Conservation (phyloP, 352 stramenopile species). For the Globisporangium nagaii region DNA sequence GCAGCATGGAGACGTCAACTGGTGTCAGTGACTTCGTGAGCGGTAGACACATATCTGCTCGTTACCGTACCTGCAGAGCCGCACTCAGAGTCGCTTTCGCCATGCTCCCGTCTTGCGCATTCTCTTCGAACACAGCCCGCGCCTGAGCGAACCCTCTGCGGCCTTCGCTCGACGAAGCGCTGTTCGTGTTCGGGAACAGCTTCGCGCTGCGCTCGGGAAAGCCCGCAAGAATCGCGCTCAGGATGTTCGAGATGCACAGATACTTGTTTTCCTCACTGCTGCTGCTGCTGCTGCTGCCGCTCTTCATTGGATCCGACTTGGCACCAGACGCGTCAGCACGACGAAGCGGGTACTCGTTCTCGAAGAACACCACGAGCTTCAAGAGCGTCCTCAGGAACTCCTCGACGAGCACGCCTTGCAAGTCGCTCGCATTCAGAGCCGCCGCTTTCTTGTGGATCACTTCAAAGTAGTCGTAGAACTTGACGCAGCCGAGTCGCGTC, state of each 20-base stretch:
- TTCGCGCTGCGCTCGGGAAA: slow-evolving; percentile 38
- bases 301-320: too few species aligned
- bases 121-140: slow-evolving; percentile 21
- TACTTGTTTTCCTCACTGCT: slow-evolving; percentile 24
- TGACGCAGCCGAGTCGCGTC: slow-evolving; percentile 34
- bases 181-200: slow-evolving; percentile 36
- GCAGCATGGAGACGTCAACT: not conserved
- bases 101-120: slow-evolving; percentile 19
- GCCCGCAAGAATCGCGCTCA: slow-evolving; percentile 50
- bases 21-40: too few species aligned
- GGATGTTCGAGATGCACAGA: slow-evolving; percentile 61
- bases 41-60: not conserved
- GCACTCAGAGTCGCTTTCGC: slow-evolving; percentile 14
- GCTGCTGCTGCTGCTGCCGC: slow-evolving; percentile 11
- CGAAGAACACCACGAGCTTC: slow-evolving; percentile 70
- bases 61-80: slow-evolving; percentile 26
- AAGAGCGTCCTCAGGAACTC: slow-evolving; percentile 74
- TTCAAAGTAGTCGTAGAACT: slow-evolving; percentile 80
- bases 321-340: not conserved
- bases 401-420: slow-evolving; percentile 71
- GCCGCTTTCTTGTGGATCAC: slow-evolving; percentile 60
- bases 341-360: slow-evolving; percentile 44
- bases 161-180: not conserved
- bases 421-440: slow-evolving; percentile 58
- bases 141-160: slow-evolving; percentile 7